phyloP scores from a whole-genome alignment of 257 asterid species.

The Nicotiana obtusifolia region DNA sequence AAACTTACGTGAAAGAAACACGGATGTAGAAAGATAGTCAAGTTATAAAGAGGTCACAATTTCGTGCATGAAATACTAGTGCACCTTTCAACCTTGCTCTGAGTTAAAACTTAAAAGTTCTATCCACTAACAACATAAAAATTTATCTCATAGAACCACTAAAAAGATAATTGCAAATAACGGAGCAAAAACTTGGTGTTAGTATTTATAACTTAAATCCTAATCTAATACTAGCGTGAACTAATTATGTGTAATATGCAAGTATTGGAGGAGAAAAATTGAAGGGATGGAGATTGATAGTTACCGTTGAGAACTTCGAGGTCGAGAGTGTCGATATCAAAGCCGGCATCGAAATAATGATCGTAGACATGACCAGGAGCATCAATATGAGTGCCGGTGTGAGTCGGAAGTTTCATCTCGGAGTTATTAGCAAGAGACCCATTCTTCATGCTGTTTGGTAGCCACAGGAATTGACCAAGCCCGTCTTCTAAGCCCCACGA shows the following conservation, averaged over 20 bases:
- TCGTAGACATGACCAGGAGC: slow-evolving; percentile 90
- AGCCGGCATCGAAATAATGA: slow-evolving; percentile 83
- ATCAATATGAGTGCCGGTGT: slow-evolving; percentile 97
- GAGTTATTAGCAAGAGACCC: slow-evolving; percentile 79
- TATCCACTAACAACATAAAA: too few species aligned
- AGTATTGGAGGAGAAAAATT: not conserved
- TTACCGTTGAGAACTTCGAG: slow-evolving; percentile 90
- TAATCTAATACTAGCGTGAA: too few species aligned
- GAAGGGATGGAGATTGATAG: not conserved
- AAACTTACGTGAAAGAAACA: too few species aligned
- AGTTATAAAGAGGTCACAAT: too few species aligned
- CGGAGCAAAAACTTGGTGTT: too few species aligned
- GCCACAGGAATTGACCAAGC: slow-evolving; percentile 68
- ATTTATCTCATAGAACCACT: too few species aligned
- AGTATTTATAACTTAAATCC: too few species aligned
- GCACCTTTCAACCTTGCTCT: not conserved
- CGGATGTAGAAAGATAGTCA: too few species aligned
- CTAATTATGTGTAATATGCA: not conserved
- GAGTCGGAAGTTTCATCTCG: slow-evolving; percentile 75
- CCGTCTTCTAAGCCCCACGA: slow-evolving; percentile 65
- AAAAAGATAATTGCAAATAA: too few species aligned
- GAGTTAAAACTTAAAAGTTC: too few species aligned
- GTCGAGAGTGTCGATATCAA: slow-evolving; percentile 92
- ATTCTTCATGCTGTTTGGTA: slow-evolving; percentile 75
- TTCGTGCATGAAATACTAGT: not conserved